Base-by-base conservation (phyloP, 148 eudicot genomes). In the Vaccinium darrowii region DNA sequence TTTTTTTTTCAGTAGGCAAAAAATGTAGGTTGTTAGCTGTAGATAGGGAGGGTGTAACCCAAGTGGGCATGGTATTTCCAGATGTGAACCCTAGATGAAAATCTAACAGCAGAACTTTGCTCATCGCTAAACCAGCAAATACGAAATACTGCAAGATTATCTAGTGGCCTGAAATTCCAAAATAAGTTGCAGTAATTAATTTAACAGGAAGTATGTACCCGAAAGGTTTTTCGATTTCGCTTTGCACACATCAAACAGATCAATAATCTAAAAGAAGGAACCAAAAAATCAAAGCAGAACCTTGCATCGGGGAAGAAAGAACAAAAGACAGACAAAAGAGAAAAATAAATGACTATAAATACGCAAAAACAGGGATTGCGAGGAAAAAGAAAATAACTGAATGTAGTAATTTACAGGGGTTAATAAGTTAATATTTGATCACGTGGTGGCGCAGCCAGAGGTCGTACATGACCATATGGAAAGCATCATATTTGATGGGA, bases 381-480 rank as follows among this genome's bases (percentile, higher is more conserved):
- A 67, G 73, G 14, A 11, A 63, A 23, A 67, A 25, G 16, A 25
- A 27, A 25, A 25, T 25, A 67, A 25, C 18, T 4, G 12, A 67
- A 11, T 0, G 73, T 25, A 25, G 36, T 67, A 67, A 12, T 67
- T 3, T 67, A 67, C 73, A 67, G 36, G 73, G 73, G 10, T 25
- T 67, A 43, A 43, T 36, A 33, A 67, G 16, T 81, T 54, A 81
- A 73, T 81, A 81, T 49, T 19, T 81, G 83, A 62, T 81, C 53
- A 47, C 73, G 47, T 62, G 73, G 52, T 47, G 83, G 36, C 83
- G 83, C 53, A 81, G 63, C 83, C 83, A 81, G 54, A 81, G 73
- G 6, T 63, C 73, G 13, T 81, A 81, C 83, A 81, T 63, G n/a
- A 63, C 83, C 83, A 81, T 49, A 81, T 81, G 83, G 56, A 81